These are phyloP conservation scores for Plasmodium knowlesi DNA, from an alignment of 169 alveolate genomes.

Conservation along the genomic window DNA sequence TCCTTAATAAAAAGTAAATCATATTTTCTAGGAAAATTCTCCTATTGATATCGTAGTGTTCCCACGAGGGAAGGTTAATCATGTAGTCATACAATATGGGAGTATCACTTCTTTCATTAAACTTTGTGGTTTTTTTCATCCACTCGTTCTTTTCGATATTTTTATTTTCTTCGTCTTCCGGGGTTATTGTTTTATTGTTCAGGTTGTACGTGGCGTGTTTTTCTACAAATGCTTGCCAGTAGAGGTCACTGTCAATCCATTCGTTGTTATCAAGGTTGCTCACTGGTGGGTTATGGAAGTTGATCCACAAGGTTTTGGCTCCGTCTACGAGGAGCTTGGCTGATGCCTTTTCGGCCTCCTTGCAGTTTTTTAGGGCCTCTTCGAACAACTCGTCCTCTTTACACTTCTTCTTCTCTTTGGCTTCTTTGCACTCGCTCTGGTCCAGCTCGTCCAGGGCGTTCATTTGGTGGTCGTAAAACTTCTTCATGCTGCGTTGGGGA, in stretches of 20 bases:
- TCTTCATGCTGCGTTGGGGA: constrained; percentile 73
- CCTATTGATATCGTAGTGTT: constrained; percentile 88
- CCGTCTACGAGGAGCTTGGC: constrained; percentile 86
- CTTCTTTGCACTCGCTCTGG: background rate
- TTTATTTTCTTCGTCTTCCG: constrained; percentile 78
- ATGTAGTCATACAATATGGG: constrained; percentile 87
- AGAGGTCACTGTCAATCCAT: constrained; percentile 91
- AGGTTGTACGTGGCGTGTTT: constrained; percentile 84
- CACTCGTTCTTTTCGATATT: constrained; percentile 78
- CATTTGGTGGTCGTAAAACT: constrained; percentile 77
- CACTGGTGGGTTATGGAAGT: constrained; percentile 87
- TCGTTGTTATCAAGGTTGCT: constrained; percentile 85
- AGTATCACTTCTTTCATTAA: constrained; percentile 89
- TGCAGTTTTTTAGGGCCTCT: constrained; percentile 78
- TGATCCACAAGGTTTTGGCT: constrained; percentile 88
- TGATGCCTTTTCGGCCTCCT: constrained; percentile 79
- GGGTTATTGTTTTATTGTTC: constrained; percentile 77
- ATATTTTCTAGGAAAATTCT: constrained; percentile 87
- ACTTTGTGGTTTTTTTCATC: constrained; percentile 83
- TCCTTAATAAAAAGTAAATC: constrained; percentile 85
- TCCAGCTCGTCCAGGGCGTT: constrained; percentile 33
- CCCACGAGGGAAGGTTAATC: constrained; percentile 90
- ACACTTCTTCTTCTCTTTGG: constrained; percentile 7
- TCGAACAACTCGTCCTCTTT: constrained; percentile 66
- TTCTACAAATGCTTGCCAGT: constrained; percentile 92